Evolutionary conservation across 106 monocot species (phyloP), one percentile per base, ranked within the genome.

Genomic region (Platanthera zijinensis): DNA sequence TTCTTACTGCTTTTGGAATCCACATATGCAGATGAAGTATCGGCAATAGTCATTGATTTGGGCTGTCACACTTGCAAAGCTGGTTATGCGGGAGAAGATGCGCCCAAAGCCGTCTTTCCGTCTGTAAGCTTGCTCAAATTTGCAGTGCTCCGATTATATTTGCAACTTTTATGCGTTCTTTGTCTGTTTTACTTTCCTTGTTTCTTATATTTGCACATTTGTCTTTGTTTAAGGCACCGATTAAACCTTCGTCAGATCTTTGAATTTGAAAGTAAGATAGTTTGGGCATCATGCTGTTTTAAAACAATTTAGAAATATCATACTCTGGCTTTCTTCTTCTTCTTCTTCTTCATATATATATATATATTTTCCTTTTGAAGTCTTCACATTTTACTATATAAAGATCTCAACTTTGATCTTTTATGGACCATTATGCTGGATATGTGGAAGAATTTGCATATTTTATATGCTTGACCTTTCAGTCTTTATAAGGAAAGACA

Each of bases 61-160:
- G 96, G 96, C 4, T 92, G 87, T 15, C 90, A 93, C 78, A 96
- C 90, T 47, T 96, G 96, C 83, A 96, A 96, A 80, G 92, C 96
- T 50, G 96, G 93, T 8, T 96, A 96, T 57, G 96, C 96, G 4
- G 96, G 96, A 4, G 96, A 96, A 68, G 96, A 96, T 82, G 84
- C 93, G 12, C 96, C 96, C 50, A 96, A 96, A 80, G 96, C 96
- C 11, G 96, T 96, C 28, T 96, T 96, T 78, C 93, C 92, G 6
- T 96, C 95, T n/a, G 93, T 93, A 84, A 93, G 84, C 79, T 57
- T 52, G 50, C 6, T 49, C 51, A 17, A 15, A 47, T 14, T 17
- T 70, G 32, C 70, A 70, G 70, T 15, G 47, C 7, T 18, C 7
- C 10, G 48, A 11, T 11, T 70, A 7, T 5, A 15, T 70, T 48